Evolutionary conservation across 2,329 filamentous ascomycete species (phyloP).

Genomic region (Trichoderma citrinoviride): DNA sequence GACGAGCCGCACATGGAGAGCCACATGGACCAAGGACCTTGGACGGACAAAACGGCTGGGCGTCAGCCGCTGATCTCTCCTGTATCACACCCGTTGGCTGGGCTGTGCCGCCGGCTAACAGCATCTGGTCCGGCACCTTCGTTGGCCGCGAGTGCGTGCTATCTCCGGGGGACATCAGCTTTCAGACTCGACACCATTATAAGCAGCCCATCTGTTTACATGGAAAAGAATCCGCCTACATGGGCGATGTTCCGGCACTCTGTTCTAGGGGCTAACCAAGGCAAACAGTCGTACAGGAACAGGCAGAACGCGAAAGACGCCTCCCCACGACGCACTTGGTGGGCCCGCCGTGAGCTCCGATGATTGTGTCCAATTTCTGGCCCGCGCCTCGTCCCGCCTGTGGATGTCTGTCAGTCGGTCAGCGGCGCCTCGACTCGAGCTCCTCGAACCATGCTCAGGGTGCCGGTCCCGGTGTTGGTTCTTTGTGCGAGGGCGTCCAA

Average conservation of each 20-base stretch:
- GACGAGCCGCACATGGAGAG: background rate
- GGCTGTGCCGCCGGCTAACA: background rate
- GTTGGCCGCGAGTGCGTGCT: background rate
- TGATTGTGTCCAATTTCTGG: constrained; percentile 10
- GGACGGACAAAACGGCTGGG: background rate
- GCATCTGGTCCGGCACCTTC: background rate
- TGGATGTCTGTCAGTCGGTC: background rate
- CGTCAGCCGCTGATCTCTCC: background rate
- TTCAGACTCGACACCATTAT: no score
- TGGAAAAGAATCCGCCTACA: no score
- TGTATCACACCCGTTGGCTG: background rate
- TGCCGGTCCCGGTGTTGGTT: background rate
- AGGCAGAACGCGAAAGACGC: background rate
- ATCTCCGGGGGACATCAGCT: background rate
- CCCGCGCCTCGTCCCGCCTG: constrained; percentile 12
- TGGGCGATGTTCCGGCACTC: background rate
- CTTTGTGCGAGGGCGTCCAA: background rate
- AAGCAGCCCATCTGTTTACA: background rate
- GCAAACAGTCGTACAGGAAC: background rate
- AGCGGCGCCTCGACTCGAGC: background rate
- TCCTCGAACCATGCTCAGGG: background rate
- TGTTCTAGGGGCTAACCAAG: background rate
- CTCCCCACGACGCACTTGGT: constrained; percentile 7
- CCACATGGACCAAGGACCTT: background rate
- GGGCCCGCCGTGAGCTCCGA: constrained; percentile 15